Percentiles rank a stretch among this genome's conserved stretches.
These are phyloP conservation scores for Diospyros lotus DNA, from an alignment of 148 eudicot genomes.

Conservation along the genomic window DNA sequence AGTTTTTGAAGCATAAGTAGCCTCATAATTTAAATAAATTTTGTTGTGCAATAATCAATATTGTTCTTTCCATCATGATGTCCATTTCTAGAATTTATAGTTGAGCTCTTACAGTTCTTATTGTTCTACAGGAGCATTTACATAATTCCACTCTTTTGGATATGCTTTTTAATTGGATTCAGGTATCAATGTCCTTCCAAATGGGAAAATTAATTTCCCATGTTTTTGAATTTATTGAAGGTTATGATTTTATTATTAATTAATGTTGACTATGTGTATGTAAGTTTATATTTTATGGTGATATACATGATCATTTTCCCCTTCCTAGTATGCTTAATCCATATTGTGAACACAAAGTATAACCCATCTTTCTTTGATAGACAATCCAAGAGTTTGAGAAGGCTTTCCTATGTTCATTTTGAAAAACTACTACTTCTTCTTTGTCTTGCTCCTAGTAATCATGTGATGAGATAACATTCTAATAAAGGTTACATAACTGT, in stretches of 20 bases:
- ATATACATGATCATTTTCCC: too few relatives aligned
- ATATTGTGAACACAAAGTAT: background rate
- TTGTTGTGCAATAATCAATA: background rate
- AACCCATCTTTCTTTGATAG: background rate
- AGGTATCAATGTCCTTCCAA: conserved; percentile 39
- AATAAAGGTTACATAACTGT: background rate
- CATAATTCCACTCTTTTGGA: conserved; percentile 51
- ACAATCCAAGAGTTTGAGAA: background rate
- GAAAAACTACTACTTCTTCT: conserved; percentile 2
- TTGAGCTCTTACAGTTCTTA: conserved; percentile 16
- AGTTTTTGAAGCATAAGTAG: background rate
- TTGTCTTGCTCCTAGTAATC: background rate
- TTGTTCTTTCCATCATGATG: background rate
- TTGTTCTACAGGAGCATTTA: conserved; percentile 44
- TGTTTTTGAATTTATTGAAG: background rate
- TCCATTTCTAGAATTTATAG: background rate
- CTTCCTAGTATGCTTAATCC: background rate
- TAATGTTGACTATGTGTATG: background rate
- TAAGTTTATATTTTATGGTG: too few relatives aligned
- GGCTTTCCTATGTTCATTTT: background rate
- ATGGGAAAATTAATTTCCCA: background rate
- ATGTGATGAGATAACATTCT: background rate
- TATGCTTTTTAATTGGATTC: conserved; percentile 84
- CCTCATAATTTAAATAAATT: background rate
- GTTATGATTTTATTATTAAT: background rate